phyloP scores from a whole-genome alignment of 768 basidiomycete species.

The Suillus subaureus region DNA sequence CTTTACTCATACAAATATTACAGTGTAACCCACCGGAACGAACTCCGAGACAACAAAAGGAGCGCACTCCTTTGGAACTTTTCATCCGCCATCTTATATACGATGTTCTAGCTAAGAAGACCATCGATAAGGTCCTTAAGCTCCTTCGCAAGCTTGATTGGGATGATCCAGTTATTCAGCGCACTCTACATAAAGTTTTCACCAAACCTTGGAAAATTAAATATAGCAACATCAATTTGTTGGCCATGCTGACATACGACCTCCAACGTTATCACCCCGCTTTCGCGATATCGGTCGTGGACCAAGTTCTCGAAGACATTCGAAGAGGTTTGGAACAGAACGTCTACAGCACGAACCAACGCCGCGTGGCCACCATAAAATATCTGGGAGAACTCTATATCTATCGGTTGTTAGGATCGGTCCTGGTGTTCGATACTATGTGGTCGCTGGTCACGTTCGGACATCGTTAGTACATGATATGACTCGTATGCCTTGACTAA shows the following conservation, averaged over 20 bases:
- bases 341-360: conserved; percentile 92
- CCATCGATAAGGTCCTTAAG: conserved; percentile 94
- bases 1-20: conserved; percentile 11
- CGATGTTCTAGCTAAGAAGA: conserved; percentile 89
- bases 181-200: conserved; percentile 83
- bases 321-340: conserved; percentile 92
- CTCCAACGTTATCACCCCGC: conserved; percentile 90
- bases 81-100: conserved; percentile 96
- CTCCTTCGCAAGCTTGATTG: conserved; percentile 93
- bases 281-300: conserved; percentile 86
- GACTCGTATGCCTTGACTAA: conserved; percentile 13
- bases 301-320: conserved; percentile 94
- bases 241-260: conserved; percentile 96
- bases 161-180: conserved; percentile 70
- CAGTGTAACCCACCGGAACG: conserved; percentile 98
- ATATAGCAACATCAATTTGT: conserved; percentile 82
- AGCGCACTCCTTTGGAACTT: conserved; percentile 83
- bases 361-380: conserved; percentile 87
- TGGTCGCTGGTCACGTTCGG: conserved; percentile 97
- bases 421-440: conserved; percentile 88
- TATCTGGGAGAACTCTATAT: conserved; percentile 98
- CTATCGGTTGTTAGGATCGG: conserved; percentile 87
- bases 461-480: conserved; percentile 69
- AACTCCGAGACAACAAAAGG: conserved; percentile 80
- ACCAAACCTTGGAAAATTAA: conserved; percentile 99